Conservation (phyloP, 306 rosid species). For the Quercus agrifolia region DNA sequence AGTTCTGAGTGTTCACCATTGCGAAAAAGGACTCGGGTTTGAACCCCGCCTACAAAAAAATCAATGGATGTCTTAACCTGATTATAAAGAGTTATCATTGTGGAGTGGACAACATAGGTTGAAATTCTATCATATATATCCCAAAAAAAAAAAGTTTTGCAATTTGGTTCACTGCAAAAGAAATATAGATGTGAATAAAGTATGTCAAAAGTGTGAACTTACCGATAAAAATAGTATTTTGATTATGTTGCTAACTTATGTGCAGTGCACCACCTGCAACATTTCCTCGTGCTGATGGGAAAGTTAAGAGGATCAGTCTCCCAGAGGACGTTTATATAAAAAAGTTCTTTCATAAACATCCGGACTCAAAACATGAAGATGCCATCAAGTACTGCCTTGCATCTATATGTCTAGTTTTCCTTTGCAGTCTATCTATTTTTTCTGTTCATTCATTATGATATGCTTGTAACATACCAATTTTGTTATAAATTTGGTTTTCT, state of each 20-base stretch:
- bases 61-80: too few species aligned
- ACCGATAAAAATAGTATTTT: neutral
- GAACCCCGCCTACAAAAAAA: too few species aligned
- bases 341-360: conserved; percentile 65
- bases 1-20: too few species aligned
- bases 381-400: conserved; percentile 56
- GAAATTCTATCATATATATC: too few species aligned
- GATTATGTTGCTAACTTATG: neutral
- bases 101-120: too few species aligned
- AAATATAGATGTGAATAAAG: too few species aligned
- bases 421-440: neutral
- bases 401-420: neutral
- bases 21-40: too few species aligned
- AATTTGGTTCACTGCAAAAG: too few species aligned
- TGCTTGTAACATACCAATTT: neutral
- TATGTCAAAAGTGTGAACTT: too few species aligned
- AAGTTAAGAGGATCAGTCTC: conserved; percentile 60
- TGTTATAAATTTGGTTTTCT: conserved; percentile 12
- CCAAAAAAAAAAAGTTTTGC: too few species aligned
- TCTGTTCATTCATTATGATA: conserved; percentile 2
- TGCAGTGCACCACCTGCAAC: conserved; percentile 78
- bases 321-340: conserved; percentile 82
- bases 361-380: conserved; percentile 67
- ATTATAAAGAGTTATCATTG: too few species aligned
- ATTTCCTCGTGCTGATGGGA: conserved; percentile 63